Conservation (phyloP, 805 yeast species). For the Barnettozyma siamensis region DNA sequence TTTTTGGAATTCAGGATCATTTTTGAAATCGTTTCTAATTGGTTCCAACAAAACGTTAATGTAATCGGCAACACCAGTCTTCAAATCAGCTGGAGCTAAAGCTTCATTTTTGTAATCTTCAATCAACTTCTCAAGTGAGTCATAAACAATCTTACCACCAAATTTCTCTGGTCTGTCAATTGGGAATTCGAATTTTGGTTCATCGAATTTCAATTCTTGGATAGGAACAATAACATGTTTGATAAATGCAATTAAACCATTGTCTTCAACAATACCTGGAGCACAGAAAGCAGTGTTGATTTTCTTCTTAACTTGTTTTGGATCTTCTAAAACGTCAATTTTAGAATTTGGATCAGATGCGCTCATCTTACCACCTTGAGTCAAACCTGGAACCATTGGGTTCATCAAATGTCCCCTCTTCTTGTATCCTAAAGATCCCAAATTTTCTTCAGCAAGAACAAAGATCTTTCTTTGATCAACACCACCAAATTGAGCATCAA, state of each 20-base stretch:
- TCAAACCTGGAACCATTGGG: slow-evolving; percentile 97
- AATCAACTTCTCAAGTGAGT: slow-evolving; percentile 61
- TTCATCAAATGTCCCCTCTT: slow-evolving; percentile 99
- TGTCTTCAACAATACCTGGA: slow-evolving; percentile 87
- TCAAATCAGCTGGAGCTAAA: slow-evolving; percentile 90
- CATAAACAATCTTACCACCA: slow-evolving; percentile 86
- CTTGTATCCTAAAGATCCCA: slow-evolving; percentile 82
- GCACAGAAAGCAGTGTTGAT: slow-evolving; percentile 90
- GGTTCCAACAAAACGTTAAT: slow-evolving; percentile 81
- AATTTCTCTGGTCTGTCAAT: slow-evolving; percentile 93
- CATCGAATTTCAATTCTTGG: slow-evolving; percentile 63
- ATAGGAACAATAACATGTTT: slow-evolving; percentile 84
- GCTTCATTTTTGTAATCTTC: slow-evolving; percentile 66
- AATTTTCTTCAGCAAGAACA: slow-evolving; percentile 92
- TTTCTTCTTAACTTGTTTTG: slow-evolving; percentile 84
- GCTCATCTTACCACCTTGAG: slow-evolving; percentile 98
- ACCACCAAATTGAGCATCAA: slow-evolving; percentile 97
- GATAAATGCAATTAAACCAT: slow-evolving; percentile 83
- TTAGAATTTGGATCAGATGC: slow-evolving; percentile 98
- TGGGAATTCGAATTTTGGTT: slow-evolving; percentile 55
- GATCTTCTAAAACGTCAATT: slow-evolving; percentile 87
- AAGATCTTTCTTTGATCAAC: slow-evolving; percentile 98
- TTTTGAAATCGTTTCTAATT: slow-evolving; percentile 61
- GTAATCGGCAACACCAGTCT: slow-evolving; percentile 83
- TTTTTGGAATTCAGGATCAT: slow-evolving; percentile 65